Evolutionary conservation across 768 basidiomycete species (phyloP).

Genomic region (Leucocoprinus birnbaumii): DNA sequence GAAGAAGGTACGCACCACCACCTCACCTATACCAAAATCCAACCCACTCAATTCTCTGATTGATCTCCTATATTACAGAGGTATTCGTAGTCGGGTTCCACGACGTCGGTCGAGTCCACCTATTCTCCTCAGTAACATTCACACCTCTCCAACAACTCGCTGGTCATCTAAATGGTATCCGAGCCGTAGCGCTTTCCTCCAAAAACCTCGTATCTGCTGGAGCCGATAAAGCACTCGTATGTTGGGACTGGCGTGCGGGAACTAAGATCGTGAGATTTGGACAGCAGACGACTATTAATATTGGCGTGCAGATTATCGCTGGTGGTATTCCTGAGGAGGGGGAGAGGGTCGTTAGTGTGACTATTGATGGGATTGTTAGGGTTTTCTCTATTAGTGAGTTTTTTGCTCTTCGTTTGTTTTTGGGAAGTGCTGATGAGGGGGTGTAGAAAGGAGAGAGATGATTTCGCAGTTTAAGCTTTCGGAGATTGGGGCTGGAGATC

Average conservation of each 20-base stretch:
- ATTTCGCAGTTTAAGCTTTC: slow-evolving; percentile 87
- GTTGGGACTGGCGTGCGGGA: slow-evolving; percentile 89
- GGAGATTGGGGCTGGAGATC: slow-evolving; percentile 70
- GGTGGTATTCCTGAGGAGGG: slow-evolving; percentile 44
- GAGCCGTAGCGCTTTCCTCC: slow-evolving; percentile 83
- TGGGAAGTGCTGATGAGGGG: no score
- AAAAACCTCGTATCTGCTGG: slow-evolving; percentile 87
- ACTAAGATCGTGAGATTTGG: slow-evolving; percentile 89
- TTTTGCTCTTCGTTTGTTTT: background rate
- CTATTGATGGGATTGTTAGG: slow-evolving; percentile 88
- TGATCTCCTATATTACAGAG: no score
- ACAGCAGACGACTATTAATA: slow-evolving; percentile 90
- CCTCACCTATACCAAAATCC: no score
- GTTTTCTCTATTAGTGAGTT: slow-evolving; percentile 87
- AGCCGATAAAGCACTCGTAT: slow-evolving; percentile 71
- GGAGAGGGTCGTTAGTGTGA: slow-evolving; percentile 86
- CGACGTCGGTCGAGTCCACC: slow-evolving; percentile 87
- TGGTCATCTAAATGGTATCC: slow-evolving; percentile 86
- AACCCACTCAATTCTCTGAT: no score
- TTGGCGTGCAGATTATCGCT: slow-evolving; percentile 82
- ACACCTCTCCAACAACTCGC: slow-evolving; percentile 81
- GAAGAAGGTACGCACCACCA: slow-evolving; percentile 57
- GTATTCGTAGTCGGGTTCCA: slow-evolving; percentile 93
- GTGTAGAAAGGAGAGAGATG: slow-evolving; percentile 79
- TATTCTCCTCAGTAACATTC: slow-evolving; percentile 85